phyloP scores from a whole-genome alignment of 2,329 filamentous ascomycete species.

The Sporothrix brasiliensis region DNA sequence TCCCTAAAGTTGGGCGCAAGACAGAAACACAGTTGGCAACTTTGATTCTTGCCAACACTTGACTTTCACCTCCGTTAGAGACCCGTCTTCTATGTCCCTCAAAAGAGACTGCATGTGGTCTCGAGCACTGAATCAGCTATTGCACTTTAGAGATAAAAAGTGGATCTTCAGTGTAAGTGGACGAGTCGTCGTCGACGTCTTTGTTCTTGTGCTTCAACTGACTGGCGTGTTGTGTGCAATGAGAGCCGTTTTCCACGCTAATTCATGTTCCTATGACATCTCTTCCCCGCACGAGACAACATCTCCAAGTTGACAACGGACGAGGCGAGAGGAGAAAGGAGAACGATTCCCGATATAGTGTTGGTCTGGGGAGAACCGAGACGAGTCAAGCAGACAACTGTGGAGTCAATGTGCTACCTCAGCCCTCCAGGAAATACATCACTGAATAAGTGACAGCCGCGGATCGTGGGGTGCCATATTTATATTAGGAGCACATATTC shows the following conservation, averaged over 20 bases:
- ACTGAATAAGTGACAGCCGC: slow-evolving; percentile 9
- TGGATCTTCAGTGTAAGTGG: slow-evolving; percentile 12
- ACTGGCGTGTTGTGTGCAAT: background rate
- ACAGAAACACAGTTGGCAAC: background rate
- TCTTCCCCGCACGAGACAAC: slow-evolving; percentile 1
- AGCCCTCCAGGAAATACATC: background rate
- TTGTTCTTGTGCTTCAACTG: background rate
- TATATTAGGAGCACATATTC: background rate
- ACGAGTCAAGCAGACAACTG: background rate
- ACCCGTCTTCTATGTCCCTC: no score
- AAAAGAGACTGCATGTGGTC: no score
- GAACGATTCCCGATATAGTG: slow-evolving; percentile 9
- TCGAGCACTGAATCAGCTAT: slow-evolving; percentile 14
- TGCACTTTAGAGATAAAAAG: background rate
- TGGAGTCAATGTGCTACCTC: background rate
- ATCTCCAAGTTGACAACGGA: background rate
- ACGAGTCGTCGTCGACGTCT: background rate
- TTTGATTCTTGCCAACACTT: no score
- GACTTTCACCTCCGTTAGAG: no score
- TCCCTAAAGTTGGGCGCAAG: no score
- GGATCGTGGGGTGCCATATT: background rate
- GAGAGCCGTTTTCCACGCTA: background rate
- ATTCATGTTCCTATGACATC: slow-evolving; percentile 3
- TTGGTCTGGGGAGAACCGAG: background rate
- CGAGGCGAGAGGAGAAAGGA: background rate